Evolutionary conservation across 2,329 filamentous ascomycete genomes (phyloP).

Genomic region (Thermothelomyces thermophilus): DNA sequence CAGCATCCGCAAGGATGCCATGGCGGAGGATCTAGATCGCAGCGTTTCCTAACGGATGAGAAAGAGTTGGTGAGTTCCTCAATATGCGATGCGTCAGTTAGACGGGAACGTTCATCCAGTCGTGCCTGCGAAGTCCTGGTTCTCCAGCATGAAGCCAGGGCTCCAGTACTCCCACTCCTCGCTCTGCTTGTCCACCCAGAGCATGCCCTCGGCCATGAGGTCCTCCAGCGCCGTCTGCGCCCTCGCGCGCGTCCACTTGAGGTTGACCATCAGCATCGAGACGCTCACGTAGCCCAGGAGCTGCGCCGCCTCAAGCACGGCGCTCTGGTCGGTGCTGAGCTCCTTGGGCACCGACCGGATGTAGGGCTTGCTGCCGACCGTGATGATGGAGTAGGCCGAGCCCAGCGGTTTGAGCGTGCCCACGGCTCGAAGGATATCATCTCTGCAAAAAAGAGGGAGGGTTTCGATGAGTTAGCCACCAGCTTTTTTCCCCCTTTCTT

Average conservation of each 20-base stretch:
- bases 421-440: constrained; percentile 86
- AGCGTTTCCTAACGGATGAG: no score
- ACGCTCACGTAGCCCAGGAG: constrained; percentile 84
- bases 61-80: no score
- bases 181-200: constrained; percentile 87
- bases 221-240: constrained; percentile 90
- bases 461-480: no score
- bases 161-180: constrained; percentile 93
- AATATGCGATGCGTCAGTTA: background rate
- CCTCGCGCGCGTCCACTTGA: constrained; percentile 76
- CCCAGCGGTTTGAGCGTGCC: constrained; percentile 81
- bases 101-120: constrained; percentile 12
- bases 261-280: constrained; percentile 79
- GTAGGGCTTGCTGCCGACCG: constrained; percentile 76
- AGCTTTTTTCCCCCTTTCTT: no score
- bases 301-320: constrained; percentile 85
- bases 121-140: constrained; percentile 23
- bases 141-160: constrained; percentile 61
- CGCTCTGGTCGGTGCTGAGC: constrained; percentile 88
- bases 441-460: no score
- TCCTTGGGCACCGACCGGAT: constrained; percentile 93
- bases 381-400: constrained; percentile 77
- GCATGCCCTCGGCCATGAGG: constrained; percentile 76
- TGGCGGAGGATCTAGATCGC: no score
- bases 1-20: no score